These are phyloP conservation scores for Rhodosporidiobolus odoratus DNA, from an alignment of 768 basidiomycete species.

Conservation along the genomic window DNA sequence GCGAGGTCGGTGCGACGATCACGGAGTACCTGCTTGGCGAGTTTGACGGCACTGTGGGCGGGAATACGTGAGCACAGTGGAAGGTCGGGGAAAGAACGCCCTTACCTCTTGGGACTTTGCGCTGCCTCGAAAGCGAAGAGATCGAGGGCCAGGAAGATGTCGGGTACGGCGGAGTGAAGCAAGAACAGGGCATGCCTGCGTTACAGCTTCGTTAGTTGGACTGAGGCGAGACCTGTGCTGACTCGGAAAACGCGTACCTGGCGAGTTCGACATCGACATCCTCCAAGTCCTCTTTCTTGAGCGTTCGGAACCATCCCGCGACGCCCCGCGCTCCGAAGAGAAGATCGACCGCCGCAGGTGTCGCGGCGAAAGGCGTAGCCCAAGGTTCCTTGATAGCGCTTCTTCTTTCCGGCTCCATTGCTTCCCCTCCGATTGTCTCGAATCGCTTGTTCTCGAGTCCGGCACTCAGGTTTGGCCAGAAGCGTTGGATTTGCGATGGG, in stretches of 20 bases:
- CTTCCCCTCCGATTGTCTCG: conserved; percentile 44
- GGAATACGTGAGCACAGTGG: not conserved
- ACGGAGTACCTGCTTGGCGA: conserved; percentile 46
- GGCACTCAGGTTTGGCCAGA: conserved; percentile 30
- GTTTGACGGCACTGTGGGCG: conserved; percentile 45
- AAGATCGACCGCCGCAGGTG: conserved; percentile 39
- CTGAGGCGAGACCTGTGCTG: not conserved
- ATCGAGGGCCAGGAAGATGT: conserved; percentile 45
- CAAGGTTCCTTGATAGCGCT: conserved; percentile 40
- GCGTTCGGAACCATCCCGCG: conserved; percentile 40
- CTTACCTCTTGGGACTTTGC: conserved; percentile 42
- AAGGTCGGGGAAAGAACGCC: not conserved
- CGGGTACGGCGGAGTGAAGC: conserved; percentile 37
- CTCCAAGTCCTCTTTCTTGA: conserved; percentile 35
- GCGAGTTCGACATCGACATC: conserved; percentile 36
- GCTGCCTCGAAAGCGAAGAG: conserved; percentile 46
- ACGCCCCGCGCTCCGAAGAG: conserved; percentile 31
- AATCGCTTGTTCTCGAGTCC: conserved; percentile 25
- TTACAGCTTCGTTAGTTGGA: not conserved
- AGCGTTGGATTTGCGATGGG: conserved; percentile 22
- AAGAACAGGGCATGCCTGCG: conserved; percentile 40
- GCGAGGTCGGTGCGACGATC: conserved; percentile 45
- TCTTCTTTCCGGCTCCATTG: conserved; percentile 45
- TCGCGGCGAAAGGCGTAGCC: conserved; percentile 42
- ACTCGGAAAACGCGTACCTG: conserved; percentile 28